Base-by-base conservation (phyloP, 345 rosid species). In the Eucalyptus microcorys region DNA sequence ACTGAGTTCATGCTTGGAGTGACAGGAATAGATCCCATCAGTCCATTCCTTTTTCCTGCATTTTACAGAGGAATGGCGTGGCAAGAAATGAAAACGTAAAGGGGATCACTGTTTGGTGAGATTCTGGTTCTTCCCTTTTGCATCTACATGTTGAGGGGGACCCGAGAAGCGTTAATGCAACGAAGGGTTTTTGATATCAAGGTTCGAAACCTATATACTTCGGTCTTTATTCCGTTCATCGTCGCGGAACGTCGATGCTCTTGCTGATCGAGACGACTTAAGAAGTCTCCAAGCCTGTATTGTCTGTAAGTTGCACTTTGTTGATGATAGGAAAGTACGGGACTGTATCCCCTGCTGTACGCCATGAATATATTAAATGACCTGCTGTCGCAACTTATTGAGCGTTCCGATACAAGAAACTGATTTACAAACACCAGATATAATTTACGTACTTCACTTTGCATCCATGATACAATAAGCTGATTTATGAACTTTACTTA, bases 61-160 rank as follows among this genome's bases (percentile, higher is more conserved):
- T 49, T 0, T n/a, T 16, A 66, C 21, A 3, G 76, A 66, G 6
- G 3, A 66, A 5, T 11, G 2, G 21, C 1, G 37, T 5, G 40
- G 40, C 40, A 66, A 66, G 80, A 68, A 16, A 7, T 34, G 81
- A 71, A 71, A 19, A 71, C 8, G 80, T 5, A 17, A 3, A 8
- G 24, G 12, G 24, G 2, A n/a, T 32, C n/a, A n/a, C n/a, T 16
- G 80, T 17, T 34, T 17, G 80, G 42, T 68, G 21, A 17, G 22
- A 68, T 16, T 4, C 42, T 34, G 80, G 7, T 68, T 34, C 24
- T 34, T 12, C 43, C 80, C 8, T 17, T 68, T 68, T 17, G 80
- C 80, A 68, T 34, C 80, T 32, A 8, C 43, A 68, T 68, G 80
- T 4, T 8, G 6, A 57, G 64, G 80, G 10, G 40, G 37, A 15